These are phyloP conservation scores for Xenosphaeropsis pyriputrescens DNA, from an alignment of 2,329 filamentous ascomycete species.

Conservation along the genomic window DNA sequence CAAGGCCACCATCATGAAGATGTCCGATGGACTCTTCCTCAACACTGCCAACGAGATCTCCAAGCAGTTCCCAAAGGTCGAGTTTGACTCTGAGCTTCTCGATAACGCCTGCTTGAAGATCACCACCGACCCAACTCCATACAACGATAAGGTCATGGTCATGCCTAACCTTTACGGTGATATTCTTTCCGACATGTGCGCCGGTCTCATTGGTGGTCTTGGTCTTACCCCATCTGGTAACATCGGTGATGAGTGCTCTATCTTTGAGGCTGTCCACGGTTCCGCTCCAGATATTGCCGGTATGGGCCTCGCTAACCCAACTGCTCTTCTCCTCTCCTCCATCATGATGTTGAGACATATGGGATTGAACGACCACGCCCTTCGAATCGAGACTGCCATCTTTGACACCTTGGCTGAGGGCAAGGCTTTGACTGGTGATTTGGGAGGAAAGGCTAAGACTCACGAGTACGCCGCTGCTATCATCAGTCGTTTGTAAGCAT, in stretches of 20 bases:
- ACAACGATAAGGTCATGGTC: constrained; percentile 98
- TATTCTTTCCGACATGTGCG: constrained; percentile 99
- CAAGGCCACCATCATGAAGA: constrained; percentile 99
- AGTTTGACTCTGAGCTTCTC: constrained; percentile 95
- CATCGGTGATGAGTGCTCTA: constrained; percentile 97
- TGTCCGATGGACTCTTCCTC: constrained; percentile 97
- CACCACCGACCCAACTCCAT: constrained; percentile 87
- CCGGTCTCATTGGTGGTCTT: constrained; percentile 92
- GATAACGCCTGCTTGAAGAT: constrained; percentile 99
- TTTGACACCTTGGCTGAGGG: constrained; percentile 93
- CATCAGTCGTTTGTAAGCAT: constrained; percentile 37
- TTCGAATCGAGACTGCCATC: constrained; percentile 83
- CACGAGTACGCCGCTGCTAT: constrained; percentile 88
- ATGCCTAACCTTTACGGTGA: constrained; percentile 98
- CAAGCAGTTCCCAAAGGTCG: constrained; percentile 90
- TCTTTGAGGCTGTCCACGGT: constrained; percentile 98
- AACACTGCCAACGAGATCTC: constrained; percentile 70
- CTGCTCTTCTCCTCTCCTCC: constrained; percentile 82
- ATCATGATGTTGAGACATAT: constrained; percentile 99
- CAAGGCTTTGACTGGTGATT: constrained; percentile 88
- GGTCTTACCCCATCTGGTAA: constrained; percentile 96
- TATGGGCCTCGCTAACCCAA: constrained; percentile 93
- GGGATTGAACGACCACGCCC: constrained; percentile 72
- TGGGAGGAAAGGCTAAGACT: constrained; percentile 94
- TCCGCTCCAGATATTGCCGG: constrained; percentile 94